phyloP scores from a whole-genome alignment of 2,329 filamentous ascomycete species.

The Thyridium curvatum region DNA sequence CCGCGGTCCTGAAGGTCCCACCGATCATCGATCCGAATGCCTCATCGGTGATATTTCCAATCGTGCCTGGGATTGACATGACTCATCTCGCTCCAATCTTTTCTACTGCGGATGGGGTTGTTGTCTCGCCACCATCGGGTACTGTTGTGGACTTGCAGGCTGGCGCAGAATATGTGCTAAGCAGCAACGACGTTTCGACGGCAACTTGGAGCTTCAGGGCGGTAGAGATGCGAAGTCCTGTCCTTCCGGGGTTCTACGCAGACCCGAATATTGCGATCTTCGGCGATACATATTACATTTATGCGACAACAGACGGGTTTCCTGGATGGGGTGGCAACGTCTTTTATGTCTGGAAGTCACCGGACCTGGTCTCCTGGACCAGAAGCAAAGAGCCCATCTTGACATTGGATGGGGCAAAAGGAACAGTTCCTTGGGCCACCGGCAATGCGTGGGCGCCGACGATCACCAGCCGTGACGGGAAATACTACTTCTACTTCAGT shows the following conservation, averaged over 20 bases:
- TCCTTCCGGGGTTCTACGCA: constrained; percentile 31
- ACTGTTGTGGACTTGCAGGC: constrained; percentile 9
- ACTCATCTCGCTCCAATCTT: constrained; percentile 12
- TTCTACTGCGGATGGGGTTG: constrained; percentile 9
- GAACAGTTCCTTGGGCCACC: constrained; percentile 56
- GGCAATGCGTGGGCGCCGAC: constrained; percentile 65
- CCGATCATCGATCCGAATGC: constrained; percentile 9
- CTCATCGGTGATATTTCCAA: constrained; percentile 10
- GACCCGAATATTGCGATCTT: constrained; percentile 41
- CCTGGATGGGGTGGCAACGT: constrained; percentile 35
- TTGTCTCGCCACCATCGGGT: constrained; percentile 10
- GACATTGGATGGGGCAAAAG: constrained; percentile 33
- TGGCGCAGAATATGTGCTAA: constrained; percentile 11
- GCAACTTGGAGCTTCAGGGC: constrained; percentile 9
- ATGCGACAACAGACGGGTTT: constrained; percentile 38
- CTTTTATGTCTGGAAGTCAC: constrained; percentile 42
- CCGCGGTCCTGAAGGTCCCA: constrained; percentile 8
- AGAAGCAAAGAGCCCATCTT: constrained; percentile 33
- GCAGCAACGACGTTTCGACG: neutral
- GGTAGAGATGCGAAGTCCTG: constrained; percentile 21
- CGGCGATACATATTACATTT: constrained; percentile 38
- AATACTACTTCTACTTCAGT: constrained; percentile 60
- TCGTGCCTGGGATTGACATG: constrained; percentile 11
- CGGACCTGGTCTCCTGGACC: constrained; percentile 34
- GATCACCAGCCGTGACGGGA: constrained; percentile 50